A percentile compares a stretch with the other conserved stretches of the same genome.
Evolutionary conservation across 1,284 basidiomycete genomes (phyloP).

Genomic region (Inonotus hispidus): DNA sequence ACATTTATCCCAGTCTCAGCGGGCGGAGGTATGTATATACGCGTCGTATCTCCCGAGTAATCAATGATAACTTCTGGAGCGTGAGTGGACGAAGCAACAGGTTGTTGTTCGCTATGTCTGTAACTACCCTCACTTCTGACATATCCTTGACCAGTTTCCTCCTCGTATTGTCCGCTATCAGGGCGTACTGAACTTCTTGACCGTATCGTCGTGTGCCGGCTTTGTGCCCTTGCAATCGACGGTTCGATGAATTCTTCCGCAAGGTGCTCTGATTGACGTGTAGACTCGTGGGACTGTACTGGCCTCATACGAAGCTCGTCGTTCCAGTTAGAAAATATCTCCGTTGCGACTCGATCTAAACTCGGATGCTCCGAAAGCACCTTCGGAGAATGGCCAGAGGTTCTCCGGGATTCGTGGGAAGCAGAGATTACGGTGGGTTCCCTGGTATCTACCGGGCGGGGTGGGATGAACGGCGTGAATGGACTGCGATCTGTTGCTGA

Average conservation of each 20-base stretch:
- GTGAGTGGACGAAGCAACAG: neutral
- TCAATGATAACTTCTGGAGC: constrained; percentile 9
- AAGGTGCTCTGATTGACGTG: neutral
- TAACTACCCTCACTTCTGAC: neutral
- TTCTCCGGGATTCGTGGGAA: neutral
- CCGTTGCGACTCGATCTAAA: neutral
- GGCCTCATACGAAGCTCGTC: neutral
- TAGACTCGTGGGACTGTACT: neutral
- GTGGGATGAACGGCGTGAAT: neutral
- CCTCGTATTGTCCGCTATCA: neutral
- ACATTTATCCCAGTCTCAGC: neutral
- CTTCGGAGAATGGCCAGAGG: neutral
- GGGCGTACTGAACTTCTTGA: neutral
- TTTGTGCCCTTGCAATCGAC: neutral
- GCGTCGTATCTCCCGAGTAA: constrained; percentile 9
- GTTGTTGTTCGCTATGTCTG: neutral
- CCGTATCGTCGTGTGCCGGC: neutral
- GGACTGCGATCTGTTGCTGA: neutral
- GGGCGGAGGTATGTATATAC: constrained; percentile 8
- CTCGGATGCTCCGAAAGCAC: neutral
- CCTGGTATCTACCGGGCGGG: neutral
- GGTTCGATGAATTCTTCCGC: neutral
- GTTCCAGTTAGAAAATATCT: neutral
- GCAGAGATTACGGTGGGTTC: neutral
- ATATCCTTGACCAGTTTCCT: neutral